These are phyloP conservation scores for Cordyceps cicadae DNA, from an alignment of 2,329 filamentous ascomycete species.

Conservation along the genomic window DNA sequence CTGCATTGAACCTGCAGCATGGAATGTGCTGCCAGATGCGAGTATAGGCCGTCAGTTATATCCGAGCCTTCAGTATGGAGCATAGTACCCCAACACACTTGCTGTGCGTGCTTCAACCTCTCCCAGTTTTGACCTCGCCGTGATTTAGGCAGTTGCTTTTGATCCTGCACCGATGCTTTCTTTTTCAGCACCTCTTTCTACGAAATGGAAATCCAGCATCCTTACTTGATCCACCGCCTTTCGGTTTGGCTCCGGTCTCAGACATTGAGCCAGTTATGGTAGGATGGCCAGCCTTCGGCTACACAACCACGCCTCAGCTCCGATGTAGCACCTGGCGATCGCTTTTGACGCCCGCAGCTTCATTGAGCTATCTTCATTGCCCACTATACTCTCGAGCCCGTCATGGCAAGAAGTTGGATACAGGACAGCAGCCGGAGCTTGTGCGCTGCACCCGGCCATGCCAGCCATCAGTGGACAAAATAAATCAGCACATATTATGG, in stretches of 20 bases:
- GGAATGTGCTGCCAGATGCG: background rate
- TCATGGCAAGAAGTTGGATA: background rate
- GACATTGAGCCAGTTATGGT: background rate
- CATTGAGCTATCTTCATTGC: background rate
- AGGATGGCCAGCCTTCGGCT: background rate
- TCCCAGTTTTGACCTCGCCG: background rate
- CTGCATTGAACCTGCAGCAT: background rate
- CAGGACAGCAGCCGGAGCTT: background rate
- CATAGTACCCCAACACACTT: background rate
- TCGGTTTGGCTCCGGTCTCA: slow-evolving; percentile 4
- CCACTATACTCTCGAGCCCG: background rate
- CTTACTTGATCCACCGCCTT: background rate
- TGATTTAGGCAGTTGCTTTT: background rate
- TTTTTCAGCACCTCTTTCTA: background rate
- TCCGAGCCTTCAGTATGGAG: background rate
- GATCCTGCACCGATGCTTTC: background rate
- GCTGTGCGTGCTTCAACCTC: background rate
- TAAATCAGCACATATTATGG: too few species aligned
- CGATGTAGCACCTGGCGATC: background rate
- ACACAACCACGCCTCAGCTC: background rate
- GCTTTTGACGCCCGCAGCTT: background rate
- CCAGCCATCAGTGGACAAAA: too few species aligned
- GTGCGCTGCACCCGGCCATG: background rate
- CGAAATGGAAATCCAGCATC: background rate
- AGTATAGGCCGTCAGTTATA: background rate